Evolutionary conservation across 2,329 filamentous ascomycete genomes (phyloP).

Genomic region (Pseudomassariella vexata): DNA sequence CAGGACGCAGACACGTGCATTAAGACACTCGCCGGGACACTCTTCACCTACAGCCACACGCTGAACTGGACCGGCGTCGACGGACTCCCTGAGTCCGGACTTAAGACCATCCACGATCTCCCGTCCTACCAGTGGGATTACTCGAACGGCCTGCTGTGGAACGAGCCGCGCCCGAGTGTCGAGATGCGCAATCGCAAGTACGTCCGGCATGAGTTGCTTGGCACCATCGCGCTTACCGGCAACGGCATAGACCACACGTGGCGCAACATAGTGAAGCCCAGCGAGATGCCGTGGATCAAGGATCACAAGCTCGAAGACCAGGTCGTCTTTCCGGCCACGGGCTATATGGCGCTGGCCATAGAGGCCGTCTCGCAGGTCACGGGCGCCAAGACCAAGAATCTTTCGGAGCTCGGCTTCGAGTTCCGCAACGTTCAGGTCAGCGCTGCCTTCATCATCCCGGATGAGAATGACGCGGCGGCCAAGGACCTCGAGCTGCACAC

Average conservation of each 20-base stretch:
- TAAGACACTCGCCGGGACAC: slow-evolving; percentile 1
- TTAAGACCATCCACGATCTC: slow-evolving; percentile 8
- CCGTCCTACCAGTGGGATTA: slow-evolving; percentile 33
- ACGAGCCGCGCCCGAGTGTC: slow-evolving; percentile 8
- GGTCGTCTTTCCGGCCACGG: slow-evolving; percentile 13
- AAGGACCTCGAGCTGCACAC: slow-evolving; percentile 9
- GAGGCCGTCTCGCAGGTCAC: slow-evolving; percentile 11
- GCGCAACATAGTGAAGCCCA: slow-evolving; percentile 10
- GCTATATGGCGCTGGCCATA: slow-evolving; percentile 12
- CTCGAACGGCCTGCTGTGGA: slow-evolving; percentile 4
- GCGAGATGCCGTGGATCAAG: slow-evolving; percentile 12
- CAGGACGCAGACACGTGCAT: background rate
- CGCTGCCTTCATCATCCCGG: background rate
- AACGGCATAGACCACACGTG: slow-evolving; percentile 13
- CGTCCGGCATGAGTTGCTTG: slow-evolving; percentile 13
- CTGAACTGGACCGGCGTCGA: background rate
- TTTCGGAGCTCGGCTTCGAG: slow-evolving; percentile 1
- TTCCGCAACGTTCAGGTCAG: slow-evolving; percentile 1
- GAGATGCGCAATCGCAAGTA: slow-evolving; percentile 9
- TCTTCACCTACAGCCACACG: background rate
- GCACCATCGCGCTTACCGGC: slow-evolving; percentile 1
- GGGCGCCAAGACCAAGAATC: too few species aligned
- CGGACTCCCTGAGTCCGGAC: background rate
- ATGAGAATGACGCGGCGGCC: background rate
- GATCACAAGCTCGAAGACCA: slow-evolving; percentile 14